These are phyloP conservation scores for Wallacemonas collosoma DNA, from an alignment of 208 protist species.

Conservation along the genomic window DNA sequence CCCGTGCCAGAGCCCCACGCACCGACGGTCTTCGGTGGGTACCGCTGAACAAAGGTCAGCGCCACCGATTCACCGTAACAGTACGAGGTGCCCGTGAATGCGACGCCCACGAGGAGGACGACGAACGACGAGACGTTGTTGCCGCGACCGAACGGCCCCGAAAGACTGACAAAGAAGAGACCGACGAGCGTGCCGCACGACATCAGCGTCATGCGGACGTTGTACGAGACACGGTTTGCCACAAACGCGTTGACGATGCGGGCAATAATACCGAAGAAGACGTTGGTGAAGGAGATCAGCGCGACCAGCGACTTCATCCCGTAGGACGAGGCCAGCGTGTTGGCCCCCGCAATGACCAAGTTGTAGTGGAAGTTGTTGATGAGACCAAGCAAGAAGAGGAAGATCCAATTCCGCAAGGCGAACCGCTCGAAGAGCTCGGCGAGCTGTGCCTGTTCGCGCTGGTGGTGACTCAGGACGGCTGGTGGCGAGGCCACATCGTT, in stretches of 20 bases:
- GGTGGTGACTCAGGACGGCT: constrained; percentile 13
- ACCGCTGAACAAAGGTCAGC: constrained; percentile 80
- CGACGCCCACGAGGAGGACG: constrained; percentile 72
- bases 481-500: background rate
- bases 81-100: constrained; percentile 55
- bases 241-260: constrained; percentile 80
- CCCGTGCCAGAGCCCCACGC: constrained; percentile 90
- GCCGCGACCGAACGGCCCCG: constrained; percentile 43
- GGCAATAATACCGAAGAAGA: constrained; percentile 84
- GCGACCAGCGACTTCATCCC: constrained; percentile 66
- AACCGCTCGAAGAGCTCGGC: constrained; percentile 27
- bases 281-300: constrained; percentile 77
- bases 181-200: constrained; percentile 51
- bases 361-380: constrained; percentile 93
- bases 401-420: constrained; percentile 39
- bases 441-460: constrained; percentile 30
- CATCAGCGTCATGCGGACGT: constrained; percentile 72
- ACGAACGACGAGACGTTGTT: constrained; percentile 59
- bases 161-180: constrained; percentile 76
- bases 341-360: constrained; percentile 72
- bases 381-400: constrained; percentile 67
- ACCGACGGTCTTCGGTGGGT: constrained; percentile 75
- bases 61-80: constrained; percentile 84
- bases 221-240: constrained; percentile 62
- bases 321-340: constrained; percentile 48